Conservation (phyloP, 2,329 filamentous ascomycete species). For the Lachnellula subtilissima region DNA sequence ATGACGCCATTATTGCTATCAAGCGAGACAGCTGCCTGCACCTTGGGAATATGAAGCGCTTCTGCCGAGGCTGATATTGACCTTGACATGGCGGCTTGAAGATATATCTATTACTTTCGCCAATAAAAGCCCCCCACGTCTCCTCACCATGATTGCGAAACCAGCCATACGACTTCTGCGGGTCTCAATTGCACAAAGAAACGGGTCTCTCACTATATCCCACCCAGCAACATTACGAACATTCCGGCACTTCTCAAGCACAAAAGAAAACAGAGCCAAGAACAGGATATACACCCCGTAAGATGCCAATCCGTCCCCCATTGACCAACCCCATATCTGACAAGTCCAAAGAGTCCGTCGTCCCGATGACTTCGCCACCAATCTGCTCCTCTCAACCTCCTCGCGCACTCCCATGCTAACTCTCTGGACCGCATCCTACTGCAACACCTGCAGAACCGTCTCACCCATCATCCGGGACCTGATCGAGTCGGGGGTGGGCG, state of each 20-base stretch:
- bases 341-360: slow-evolving; percentile 45
- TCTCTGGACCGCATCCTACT: slow-evolving; percentile 57
- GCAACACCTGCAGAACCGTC: slow-evolving; percentile 48
- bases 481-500: slow-evolving; percentile 43
- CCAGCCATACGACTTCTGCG: slow-evolving; percentile 9
- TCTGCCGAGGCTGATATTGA: too few species aligned
- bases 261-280: slow-evolving; percentile 23
- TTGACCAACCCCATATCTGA: background rate
- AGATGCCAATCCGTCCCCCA: slow-evolving; percentile 20
- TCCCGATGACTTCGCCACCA: slow-evolving; percentile 49
- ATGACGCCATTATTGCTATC: too few species aligned
- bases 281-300: slow-evolving; percentile 41
- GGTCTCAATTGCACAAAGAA: slow-evolving; percentile 4
- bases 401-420: slow-evolving; percentile 52
- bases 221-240: background rate
- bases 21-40: background rate
- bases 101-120: background rate
- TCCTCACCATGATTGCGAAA: slow-evolving; percentile 22
- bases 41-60: background rate
- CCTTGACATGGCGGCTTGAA: background rate
- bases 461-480: slow-evolving; percentile 45
- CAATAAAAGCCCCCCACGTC: background rate
- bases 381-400: slow-evolving; percentile 51
- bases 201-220: background rate
- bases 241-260: slow-evolving; percentile 18